Percentiles rank a stretch among this genome's conserved stretches.
phyloP scores from a whole-genome alignment of 2,329 filamentous ascomycete species.

The Alternaria ventricosa region DNA sequence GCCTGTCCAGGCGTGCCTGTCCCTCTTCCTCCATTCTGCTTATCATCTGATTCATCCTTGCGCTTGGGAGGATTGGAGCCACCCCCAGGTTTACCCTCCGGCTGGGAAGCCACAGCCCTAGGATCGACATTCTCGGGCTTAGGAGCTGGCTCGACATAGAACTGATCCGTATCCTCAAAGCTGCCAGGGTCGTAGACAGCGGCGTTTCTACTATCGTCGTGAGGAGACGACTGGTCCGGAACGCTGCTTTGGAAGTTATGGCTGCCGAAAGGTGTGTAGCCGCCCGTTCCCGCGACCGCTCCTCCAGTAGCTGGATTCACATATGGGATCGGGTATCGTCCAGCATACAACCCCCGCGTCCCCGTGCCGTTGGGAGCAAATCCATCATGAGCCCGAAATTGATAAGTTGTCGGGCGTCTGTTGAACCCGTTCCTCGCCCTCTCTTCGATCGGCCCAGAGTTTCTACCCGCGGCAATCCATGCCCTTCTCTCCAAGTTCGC shows the following conservation, averaged over 20 bases:
- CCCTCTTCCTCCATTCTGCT: background rate
- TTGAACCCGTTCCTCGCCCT: background rate
- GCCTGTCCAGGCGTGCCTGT: background rate
- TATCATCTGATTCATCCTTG: background rate
- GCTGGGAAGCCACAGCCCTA: background rate
- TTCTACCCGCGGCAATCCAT: background rate
- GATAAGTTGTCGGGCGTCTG: background rate
- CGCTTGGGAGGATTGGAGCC: accelerated
- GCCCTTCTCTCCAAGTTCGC: background rate
- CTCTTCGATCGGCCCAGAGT: background rate
- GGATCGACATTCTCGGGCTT: background rate
- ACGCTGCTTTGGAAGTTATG: background rate
- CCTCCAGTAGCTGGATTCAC: background rate
- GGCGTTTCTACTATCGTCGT: background rate
- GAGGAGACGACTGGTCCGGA: background rate
- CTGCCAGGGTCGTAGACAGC: background rate
- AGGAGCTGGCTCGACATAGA: background rate
- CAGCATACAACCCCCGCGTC: background rate
- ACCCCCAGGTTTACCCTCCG: no score
- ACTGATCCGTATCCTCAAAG: background rate
- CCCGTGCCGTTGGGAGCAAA: background rate
- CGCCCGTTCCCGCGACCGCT: background rate
- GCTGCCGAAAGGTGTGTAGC: background rate
- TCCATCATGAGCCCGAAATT: background rate
- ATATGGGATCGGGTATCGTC: background rate